A percentile compares a stretch with the other conserved stretches of the same genome.
These are phyloP conservation scores for Pontederia paniculata DNA, from an alignment of 176 grass and related monocot species.

Conservation along the genomic window DNA sequence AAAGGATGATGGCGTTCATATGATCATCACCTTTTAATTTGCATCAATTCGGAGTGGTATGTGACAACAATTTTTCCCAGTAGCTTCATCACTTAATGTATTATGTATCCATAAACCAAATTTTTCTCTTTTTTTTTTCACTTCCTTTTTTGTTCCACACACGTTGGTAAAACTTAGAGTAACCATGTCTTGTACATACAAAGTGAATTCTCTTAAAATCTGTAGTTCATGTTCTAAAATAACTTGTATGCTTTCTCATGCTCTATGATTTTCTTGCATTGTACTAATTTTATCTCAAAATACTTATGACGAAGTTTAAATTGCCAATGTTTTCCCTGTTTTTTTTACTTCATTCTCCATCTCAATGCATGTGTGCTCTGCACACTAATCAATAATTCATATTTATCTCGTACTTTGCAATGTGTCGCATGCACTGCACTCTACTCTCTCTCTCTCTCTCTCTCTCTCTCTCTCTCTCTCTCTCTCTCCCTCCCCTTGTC, in stretches of 20 bases:
- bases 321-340: background rate
- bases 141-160: background rate
- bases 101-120: conserved; percentile 3
- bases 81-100: conserved; percentile 6
- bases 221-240: background rate
- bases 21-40: background rate
- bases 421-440: background rate
- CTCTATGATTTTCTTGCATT: no score
- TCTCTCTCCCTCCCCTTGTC: background rate
- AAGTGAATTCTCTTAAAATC: conserved; percentile 9
- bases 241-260: background rate
- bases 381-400: background rate
- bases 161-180: background rate
- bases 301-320: no score
- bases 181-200: conserved; percentile 6
- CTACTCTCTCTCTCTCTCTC: background rate
- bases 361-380: no score
- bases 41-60: background rate
- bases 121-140: background rate
- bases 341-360: background rate
- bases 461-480: no score
- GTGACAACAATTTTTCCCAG: conserved; percentile 6
- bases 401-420: background rate
- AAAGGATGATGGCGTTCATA: no score
- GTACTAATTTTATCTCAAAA: no score